Conservation (phyloP, 2,329 filamentous ascomycete species). For the Alternaria gaisen region DNA sequence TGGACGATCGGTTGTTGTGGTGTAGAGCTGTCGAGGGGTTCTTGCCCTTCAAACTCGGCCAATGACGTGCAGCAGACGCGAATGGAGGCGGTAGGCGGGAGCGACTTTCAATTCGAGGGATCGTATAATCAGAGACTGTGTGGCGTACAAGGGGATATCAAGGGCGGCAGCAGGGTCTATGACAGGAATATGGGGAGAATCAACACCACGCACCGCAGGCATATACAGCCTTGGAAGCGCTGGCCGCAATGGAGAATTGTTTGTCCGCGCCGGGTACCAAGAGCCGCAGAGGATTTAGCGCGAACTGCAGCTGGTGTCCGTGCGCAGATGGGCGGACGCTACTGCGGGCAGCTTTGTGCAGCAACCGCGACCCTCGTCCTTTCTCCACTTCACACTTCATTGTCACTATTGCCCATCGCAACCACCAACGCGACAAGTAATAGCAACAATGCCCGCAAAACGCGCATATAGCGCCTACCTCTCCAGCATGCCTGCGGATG, state of each 20-base stretch:
- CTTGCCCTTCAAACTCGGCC: constrained; percentile 49
- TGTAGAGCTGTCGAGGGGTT: constrained; percentile 46
- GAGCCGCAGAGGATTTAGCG: constrained; percentile 9
- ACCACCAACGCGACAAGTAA: constrained; percentile 8
- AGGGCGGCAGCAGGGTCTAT: constrained; percentile 29
- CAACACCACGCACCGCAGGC: constrained; percentile 27
- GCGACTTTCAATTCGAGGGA: constrained; percentile 6
- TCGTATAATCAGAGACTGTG: constrained; percentile 12
- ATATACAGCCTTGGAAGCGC: constrained; percentile 19
- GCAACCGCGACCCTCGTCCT: constrained; percentile 15
- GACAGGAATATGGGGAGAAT: constrained; percentile 33
- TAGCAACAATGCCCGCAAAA: constrained; percentile 29
- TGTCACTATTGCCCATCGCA: constrained; percentile 20
- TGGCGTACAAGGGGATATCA: constrained; percentile 23
- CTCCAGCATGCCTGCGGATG: constrained; percentile 17
- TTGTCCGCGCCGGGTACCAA: constrained; percentile 12
- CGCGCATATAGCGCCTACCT: constrained; percentile 29
- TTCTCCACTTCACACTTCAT: constrained; percentile 16
- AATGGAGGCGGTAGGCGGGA: constrained; percentile 14
- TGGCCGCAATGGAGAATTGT: constrained; percentile 13
- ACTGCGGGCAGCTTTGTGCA: constrained; percentile 16
- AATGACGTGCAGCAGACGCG: constrained; percentile 46
- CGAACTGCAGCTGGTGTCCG: constrained; percentile 11
- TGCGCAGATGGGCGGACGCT: neutral
- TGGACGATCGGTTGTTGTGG: constrained; percentile 41